A percentile compares a stretch with the other conserved stretches of the same genome.
Conservation (phyloP, 306 rosid species). For the Lotus japonicus region DNA sequence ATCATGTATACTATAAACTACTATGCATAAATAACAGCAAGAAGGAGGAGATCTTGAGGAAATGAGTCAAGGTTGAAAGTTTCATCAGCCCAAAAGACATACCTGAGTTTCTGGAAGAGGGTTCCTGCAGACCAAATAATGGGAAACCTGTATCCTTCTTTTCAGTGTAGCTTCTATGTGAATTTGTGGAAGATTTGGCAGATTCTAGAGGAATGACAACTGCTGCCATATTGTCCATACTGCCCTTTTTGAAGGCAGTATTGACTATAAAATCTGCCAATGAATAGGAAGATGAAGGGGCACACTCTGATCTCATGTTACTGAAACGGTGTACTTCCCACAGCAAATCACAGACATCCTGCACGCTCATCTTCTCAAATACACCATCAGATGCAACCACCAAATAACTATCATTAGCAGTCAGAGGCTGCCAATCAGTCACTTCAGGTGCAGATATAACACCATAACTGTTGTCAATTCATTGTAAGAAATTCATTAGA, state of each 20-base stretch:
- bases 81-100: conserved; percentile 17
- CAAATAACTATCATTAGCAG: conserved; percentile 82
- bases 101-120: conserved; percentile 51
- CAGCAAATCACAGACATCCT: conserved; percentile 90
- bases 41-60: conserved; percentile 3
- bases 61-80: background rate
- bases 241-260: conserved; percentile 67
- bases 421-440: conserved; percentile 87
- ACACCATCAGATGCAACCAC: conserved; percentile 94
- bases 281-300: conserved; percentile 62
- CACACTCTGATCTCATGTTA: conserved; percentile 35
- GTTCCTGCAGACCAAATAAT: conserved; percentile 32
- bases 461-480: conserved; percentile 54
- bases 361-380: conserved; percentile 78
- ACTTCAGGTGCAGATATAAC: conserved; percentile 90
- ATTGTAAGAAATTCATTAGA: conserved; percentile 24
- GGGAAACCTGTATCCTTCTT: conserved; percentile 35
- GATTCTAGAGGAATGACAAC: conserved; percentile 76
- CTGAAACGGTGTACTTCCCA: conserved; percentile 54
- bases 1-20: conserved; percentile 6
- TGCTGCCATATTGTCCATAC: conserved; percentile 87
- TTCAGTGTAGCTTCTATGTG: conserved; percentile 33
- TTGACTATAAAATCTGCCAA: conserved; percentile 74
- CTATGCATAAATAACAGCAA: background rate
- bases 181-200: conserved; percentile 27